Evolutionary conservation across 805 yeast genomes (phyloP).

Genomic region (Wickerhamiella sorbophila): DNA sequence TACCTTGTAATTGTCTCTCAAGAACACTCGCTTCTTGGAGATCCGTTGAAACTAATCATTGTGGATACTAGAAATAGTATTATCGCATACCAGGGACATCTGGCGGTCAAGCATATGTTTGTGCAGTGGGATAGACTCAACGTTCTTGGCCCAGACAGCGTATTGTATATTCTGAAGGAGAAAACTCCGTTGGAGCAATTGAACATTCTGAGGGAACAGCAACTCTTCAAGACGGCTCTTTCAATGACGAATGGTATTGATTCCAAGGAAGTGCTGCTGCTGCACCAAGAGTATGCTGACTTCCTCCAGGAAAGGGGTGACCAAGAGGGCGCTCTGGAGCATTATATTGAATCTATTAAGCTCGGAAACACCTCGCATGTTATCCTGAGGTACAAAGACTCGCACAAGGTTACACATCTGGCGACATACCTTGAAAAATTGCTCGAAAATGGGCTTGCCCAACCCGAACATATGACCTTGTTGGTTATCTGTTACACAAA

Average conservation of each 20-base stretch:
- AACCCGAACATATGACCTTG: constrained; percentile 70
- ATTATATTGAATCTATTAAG: constrained; percentile 47
- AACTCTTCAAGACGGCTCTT: constrained; percentile 59
- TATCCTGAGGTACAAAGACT: constrained; percentile 64
- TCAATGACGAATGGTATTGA: constrained; percentile 38
- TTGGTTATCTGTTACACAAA: constrained; percentile 70
- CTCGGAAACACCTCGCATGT: constrained; percentile 57
- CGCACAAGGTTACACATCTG: constrained; percentile 52
- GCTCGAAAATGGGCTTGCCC: constrained; percentile 40
- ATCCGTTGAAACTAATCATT: constrained; percentile 45
- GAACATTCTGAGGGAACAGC: constrained; percentile 51
- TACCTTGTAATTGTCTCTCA: constrained; percentile 26
- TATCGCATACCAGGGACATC: constrained; percentile 51
- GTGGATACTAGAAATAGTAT: constrained; percentile 59
- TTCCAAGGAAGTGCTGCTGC: constrained; percentile 15
- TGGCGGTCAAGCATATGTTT: constrained; percentile 50
- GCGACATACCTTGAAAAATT: constrained; percentile 50
- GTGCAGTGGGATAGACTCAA: constrained; percentile 42
- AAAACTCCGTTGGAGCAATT: constrained; percentile 54
- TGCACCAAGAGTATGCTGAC: constrained; percentile 51
- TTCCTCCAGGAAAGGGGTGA: constrained; percentile 52
- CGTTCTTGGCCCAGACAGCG: constrained; percentile 60
- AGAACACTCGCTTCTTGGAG: constrained; percentile 10
- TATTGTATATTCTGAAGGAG: constrained; percentile 53
- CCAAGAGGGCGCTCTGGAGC: constrained; percentile 54